Base-by-base conservation (phyloP, 805 yeast species). In the Zygoascus bituminiphila region DNA sequence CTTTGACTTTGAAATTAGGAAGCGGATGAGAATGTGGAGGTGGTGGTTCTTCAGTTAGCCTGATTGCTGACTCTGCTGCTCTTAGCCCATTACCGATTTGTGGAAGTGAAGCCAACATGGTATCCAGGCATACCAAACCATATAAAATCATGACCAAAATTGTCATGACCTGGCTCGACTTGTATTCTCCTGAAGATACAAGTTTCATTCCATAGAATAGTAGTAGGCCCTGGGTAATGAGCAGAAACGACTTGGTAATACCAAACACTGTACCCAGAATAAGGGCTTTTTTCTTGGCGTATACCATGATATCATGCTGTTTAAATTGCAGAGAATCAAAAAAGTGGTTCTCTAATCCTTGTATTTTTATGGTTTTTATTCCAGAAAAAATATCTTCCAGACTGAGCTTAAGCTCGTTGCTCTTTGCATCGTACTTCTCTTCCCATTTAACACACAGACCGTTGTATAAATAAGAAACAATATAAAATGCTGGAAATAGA, bases 151-250 rank as follows among this genome's bases (percentile, higher is more conserved):
- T 62, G 0, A 89, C 75, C 46, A 86, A 74, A 0, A 89, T 85
- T 56, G 79, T 77, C 68, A 91, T 70, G 57, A 85, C 70, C 52
- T 75, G 77, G n/a, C 67, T 64, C 4, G 77, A 66, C 0, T 77
- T 58, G 59, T 87, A 88, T 42, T 76, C 76, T 0, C 70, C 72
- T 1, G 59, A 54, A 0, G 83, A 78, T 1, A 88, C 82, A n/a
- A 93, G 69, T 42, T 68, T 67, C 71, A 88, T 71, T 0, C 97
- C 97, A 61, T 82, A 88, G 63, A 78, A 89, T 5, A 88, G 68
- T n/a, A 89, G 61, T 1, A 86, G 67, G 1, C 87, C 82, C 50
- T 88, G 88, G 1, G 88, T 79, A 12, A 77, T 62, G 37, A 78
- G 74, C 0, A 77, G 66, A 37, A 84, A 64, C 12, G 82, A 61